These are phyloP conservation scores for Hibiscus trionum DNA, from an alignment of 345 rosid species.

Conservation along the genomic window DNA sequence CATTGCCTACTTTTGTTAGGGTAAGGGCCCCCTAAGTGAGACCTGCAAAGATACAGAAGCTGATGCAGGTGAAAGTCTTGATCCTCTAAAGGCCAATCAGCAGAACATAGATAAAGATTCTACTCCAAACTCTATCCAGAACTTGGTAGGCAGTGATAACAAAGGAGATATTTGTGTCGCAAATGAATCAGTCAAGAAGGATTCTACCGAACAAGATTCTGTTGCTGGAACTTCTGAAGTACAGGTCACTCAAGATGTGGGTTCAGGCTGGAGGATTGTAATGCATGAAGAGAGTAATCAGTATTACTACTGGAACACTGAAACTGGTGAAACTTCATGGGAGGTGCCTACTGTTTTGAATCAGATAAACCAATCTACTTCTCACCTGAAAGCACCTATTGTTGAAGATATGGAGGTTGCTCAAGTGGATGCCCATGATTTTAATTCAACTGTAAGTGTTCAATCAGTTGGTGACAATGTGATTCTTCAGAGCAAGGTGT, in stretches of 20 bases:
- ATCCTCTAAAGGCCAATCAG: constrained; percentile 21
- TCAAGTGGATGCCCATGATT: constrained; percentile 22
- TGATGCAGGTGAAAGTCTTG: constrained; percentile 23
- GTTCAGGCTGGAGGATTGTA: constrained; percentile 67
- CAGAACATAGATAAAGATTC: constrained; percentile 28
- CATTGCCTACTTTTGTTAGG: constrained; percentile 30
- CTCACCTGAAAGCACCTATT: constrained; percentile 20
- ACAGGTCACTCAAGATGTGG: constrained; percentile 40
- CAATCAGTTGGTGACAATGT: constrained; percentile 22
- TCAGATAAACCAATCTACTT: constrained; percentile 27
- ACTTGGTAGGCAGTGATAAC: constrained; percentile 22
- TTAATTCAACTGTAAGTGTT: constrained; percentile 18
- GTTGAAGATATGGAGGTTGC: constrained; percentile 28
- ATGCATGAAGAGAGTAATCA: constrained; percentile 83
- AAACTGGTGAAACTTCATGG: constrained; percentile 98
- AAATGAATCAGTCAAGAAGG: constrained; percentile 26
- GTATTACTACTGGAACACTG: constrained; percentile 90
- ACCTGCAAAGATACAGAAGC: constrained; percentile 29
- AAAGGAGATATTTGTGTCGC: constrained; percentile 17
- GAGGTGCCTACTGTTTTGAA: constrained; percentile 57
- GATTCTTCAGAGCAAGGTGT: constrained; percentile 21
- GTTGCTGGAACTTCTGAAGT: constrained; percentile 32
- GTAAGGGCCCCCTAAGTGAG: constrained; percentile 23
- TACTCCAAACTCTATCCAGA: constrained; percentile 21
- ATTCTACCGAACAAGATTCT: constrained; percentile 28